Percentiles rank a stretch among this genome's conserved stretches.
Conservation (phyloP, 257 asterid species). For the Fraxinus cuspidata region DNA sequence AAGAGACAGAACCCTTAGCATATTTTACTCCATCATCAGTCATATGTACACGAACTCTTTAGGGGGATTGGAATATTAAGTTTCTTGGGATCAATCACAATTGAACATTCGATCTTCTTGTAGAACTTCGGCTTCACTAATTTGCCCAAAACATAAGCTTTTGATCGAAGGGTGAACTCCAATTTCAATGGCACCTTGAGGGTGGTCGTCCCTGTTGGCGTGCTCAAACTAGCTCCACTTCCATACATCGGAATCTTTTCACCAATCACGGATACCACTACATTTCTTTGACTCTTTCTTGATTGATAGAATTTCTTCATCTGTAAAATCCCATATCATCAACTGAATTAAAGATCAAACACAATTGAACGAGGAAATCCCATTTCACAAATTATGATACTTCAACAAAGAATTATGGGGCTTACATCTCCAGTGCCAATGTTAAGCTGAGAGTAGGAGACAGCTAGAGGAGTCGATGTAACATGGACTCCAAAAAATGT, state of each 20-base stretch:
- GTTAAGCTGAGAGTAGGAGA: constrained; percentile 56
- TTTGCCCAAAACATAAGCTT: constrained; percentile 79
- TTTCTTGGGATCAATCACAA: constrained; percentile 55
- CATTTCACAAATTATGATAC: neutral
- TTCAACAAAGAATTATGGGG: neutral
- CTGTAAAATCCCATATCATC: constrained; percentile 40
- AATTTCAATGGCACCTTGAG: constrained; percentile 58
- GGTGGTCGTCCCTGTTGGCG: constrained; percentile 55
- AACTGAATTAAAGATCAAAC: neutral
- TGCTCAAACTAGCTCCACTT: constrained; percentile 73
- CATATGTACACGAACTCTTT: constrained; percentile 57
- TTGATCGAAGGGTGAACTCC: constrained; percentile 62
- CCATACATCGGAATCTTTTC: constrained; percentile 83
- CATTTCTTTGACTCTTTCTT: constrained; percentile 58
- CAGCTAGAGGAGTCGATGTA: constrained; percentile 58
- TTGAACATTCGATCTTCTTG: constrained; percentile 56
- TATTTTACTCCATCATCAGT: neutral
- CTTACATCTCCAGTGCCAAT: constrained; percentile 71
- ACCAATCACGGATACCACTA: constrained; percentile 55
- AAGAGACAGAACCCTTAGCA: neutral
- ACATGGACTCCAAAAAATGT: constrained; percentile 84
- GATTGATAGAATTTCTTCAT: constrained; percentile 69
- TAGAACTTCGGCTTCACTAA: constrained; percentile 82
- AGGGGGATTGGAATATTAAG: constrained; percentile 52
- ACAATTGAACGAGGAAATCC: neutral